Evolutionary conservation across 345 rosid species (phyloP), one percentile per base, ranked within the genome.

Genomic region (Arabis alpina): DNA sequence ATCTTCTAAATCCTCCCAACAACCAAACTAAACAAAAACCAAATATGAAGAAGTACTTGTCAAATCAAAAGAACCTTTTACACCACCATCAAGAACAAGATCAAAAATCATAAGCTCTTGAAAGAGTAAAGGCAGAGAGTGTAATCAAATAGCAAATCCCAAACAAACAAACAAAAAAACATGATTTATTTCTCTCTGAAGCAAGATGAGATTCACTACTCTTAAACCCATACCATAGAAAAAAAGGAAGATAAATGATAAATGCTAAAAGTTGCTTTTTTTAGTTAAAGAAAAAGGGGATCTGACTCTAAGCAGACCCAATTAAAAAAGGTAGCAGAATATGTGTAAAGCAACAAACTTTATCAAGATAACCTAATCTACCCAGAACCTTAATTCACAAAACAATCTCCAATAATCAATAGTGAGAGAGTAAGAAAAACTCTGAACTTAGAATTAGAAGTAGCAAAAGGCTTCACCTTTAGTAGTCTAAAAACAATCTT

Each of bases 331-430:
- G 64, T 54, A 56, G 76, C 27, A 30, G 19, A 27, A 48, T 40
- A 73, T 73, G 60, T 65, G 59, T 64, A 73, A 48, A 64, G 59
- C 61, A 73, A 66, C 51, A 58, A 66, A 58, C 61, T 73, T 66
- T 66, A 58, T 66, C 34, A 66, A 32, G 4, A 66, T 0, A 60
- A 66, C 43, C 36, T 5, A 74, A 47, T 51, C 23, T 14, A 45
- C 73, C 63, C 62, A 60, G 55, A 66, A 58, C 27, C 51, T 57
- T 57, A 8, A 13, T 25, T 48, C 44, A 19, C 71, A 48, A 27
- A 48, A 42, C 49, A 40, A 50, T 47, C 57, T 37, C 54, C 49
- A 2, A 40, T 28, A 13, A 16, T 56, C 52, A 28, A 70, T 34
- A 48, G 37, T 45, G 8, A 71, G 9, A 53, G 8, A 34, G 7